Percentiles rank a stretch among this genome's conserved stretches.
These are phyloP conservation scores for Linum tenue DNA, from an alignment of 345 rosid species.

Conservation along the genomic window DNA sequence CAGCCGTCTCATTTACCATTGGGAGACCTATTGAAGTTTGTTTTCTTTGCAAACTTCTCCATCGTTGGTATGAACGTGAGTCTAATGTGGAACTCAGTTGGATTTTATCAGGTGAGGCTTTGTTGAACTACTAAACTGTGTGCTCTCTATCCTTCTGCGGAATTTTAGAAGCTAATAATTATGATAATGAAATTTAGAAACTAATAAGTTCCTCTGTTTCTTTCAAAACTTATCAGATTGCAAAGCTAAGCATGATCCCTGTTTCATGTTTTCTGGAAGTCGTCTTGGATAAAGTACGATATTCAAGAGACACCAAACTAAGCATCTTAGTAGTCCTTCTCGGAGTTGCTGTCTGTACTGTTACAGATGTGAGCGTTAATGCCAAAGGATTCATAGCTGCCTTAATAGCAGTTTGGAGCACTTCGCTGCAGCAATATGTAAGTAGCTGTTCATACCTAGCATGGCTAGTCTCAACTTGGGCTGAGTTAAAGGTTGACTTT, in stretches of 20 bases:
- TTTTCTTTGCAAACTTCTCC: conserved; percentile 89
- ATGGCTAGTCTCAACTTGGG: too few species aligned
- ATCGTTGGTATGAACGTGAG: conserved; percentile 99
- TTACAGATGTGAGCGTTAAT: conserved; percentile 96
- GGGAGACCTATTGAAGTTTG: conserved; percentile 69
- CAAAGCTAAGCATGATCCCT: conserved; percentile 97
- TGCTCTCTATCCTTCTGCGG: conserved; percentile 2
- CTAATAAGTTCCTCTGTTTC: neutral
- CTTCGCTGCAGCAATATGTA: conserved; percentile 95
- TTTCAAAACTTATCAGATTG: conserved; percentile 48
- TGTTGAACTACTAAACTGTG: neutral
- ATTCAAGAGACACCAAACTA: conserved; percentile 94
- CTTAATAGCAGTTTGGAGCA: conserved; percentile 92
- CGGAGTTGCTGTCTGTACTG: conserved; percentile 98
- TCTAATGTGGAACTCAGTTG: conserved; percentile 99
- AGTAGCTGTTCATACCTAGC: conserved; percentile 18
- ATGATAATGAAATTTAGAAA: too few species aligned
- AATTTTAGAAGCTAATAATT: conserved; percentile 12
- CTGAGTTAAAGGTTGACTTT: too few species aligned
- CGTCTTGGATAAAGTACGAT: conserved; percentile 79
- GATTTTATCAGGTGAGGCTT: conserved; percentile 82
- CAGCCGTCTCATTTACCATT: conserved; percentile 75
- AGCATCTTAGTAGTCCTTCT: conserved; percentile 83
- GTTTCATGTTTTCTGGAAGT: conserved; percentile 94
- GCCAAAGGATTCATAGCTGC: conserved; percentile 87